phyloP scores from a whole-genome alignment of 192 early-diverging fungal genomes.

The Coemansia sp. region DNA sequence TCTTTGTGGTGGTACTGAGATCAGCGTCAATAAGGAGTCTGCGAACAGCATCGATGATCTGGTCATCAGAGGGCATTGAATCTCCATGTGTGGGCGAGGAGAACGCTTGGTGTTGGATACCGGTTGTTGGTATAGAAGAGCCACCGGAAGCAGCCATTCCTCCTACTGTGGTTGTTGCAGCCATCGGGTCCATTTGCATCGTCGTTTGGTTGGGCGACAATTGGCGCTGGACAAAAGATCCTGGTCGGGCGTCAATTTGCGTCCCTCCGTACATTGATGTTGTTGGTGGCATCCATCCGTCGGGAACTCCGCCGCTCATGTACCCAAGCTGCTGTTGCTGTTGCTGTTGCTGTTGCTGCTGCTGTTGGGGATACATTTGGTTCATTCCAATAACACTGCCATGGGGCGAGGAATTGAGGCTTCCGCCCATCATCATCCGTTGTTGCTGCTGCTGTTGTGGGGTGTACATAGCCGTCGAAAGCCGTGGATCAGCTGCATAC shows the following conservation, averaged over 20 bases:
- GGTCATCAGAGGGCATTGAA: constrained; percentile 64
- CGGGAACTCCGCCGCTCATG: constrained; percentile 19
- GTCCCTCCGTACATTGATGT: constrained; percentile 26
- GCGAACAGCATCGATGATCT: constrained; percentile 67
- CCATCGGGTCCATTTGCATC: not conserved
- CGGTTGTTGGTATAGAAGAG: not conserved
- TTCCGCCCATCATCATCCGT: constrained; percentile 12
- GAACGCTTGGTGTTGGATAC: not conserved
- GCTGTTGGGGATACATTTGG: constrained; percentile 8
- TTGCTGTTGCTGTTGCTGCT: constrained; percentile 16
- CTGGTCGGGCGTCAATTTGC: constrained; percentile 13
- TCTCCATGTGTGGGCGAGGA: not conserved
- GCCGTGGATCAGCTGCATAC: constrained; percentile 22
- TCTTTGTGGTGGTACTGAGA: constrained; percentile 75
- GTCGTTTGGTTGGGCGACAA: constrained; percentile 9
- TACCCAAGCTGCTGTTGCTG: constrained; percentile 21
- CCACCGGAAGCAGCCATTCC: not conserved
- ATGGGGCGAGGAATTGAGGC: constrained; percentile 19
- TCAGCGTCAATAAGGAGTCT: constrained; percentile 71
- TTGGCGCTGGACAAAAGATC: constrained; percentile 15
- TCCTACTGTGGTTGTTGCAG: constrained; percentile 9
- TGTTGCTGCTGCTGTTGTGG: constrained; percentile 2
- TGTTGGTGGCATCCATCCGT: constrained; percentile 28
- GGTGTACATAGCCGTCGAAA: constrained; percentile 41
- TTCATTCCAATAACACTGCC: constrained; percentile 4